Evolutionary conservation across 306 rosid species (phyloP), one percentile per base, ranked within the genome.

Genomic region (Cyamopsis tetragonoloba): DNA sequence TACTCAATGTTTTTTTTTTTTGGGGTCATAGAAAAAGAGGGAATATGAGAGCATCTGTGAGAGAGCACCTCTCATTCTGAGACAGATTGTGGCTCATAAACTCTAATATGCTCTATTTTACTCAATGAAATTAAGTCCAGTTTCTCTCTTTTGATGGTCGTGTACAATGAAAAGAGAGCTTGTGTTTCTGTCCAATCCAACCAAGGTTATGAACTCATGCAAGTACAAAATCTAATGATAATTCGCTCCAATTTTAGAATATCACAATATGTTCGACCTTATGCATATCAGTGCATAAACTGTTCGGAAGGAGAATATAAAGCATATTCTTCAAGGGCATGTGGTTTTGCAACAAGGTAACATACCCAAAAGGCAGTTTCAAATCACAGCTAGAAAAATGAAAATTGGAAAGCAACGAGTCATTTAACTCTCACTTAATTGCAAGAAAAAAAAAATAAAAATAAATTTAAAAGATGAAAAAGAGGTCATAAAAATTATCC

Each of bases 361-460:
- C 70, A 77, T 58, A 53, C 56, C 49, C 71, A 66, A 79, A 79
- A 76, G 83, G 58, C 58, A 63, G 80, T 68, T 82, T 75, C 77
- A 83, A 84, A 91, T 65, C 55, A 58, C 53, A 26, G 5, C 80
- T 79, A 62, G 35, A 65, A 80, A 79, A 72, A 69, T 53, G 46
- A 64, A 71, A 65, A 79, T 72, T 70, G 46, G 84, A 91, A 86
- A 88, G 89, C 90, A 75, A 87, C 88, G 1, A 77, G 83, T 85
- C 86, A 79, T 65, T 62, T 73, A 73, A 71, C 79, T 80, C 83
- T 83, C 80, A 72, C 87, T 90, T 83, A 70, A 78, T 76, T 77
- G 85, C 80, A 67, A 62, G 66, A 78, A 77, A 71, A 83, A 87
- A 83, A 77, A 83, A n/a, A n/a, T n/a, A 60, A 71, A 41, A 63